Percentiles rank a stretch among this genome's conserved stretches.
These are phyloP conservation scores for Rhodosporidiobolus odoratus DNA, from an alignment of 768 basidiomycete genomes.

Conservation along the genomic window DNA sequence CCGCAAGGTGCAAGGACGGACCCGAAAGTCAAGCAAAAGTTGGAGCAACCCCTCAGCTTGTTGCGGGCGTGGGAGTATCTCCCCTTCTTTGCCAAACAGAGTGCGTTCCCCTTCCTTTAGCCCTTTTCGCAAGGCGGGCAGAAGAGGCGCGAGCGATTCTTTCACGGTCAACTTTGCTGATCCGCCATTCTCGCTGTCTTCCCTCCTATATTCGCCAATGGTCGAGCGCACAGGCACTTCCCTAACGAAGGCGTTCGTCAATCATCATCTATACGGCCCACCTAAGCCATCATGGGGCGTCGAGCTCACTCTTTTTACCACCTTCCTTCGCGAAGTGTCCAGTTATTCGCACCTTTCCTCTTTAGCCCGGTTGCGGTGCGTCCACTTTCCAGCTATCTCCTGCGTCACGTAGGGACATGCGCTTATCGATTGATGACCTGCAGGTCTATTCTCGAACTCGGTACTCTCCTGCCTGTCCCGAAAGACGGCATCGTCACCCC, in stretches of 20 bases:
- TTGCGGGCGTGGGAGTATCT: conserved; percentile 36
- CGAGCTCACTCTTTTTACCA: conserved; percentile 73
- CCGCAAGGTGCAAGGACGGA: conserved; percentile 34
- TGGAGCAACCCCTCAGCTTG: conserved; percentile 15
- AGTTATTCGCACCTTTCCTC: conserved; percentile 76
- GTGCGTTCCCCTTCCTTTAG: conserved; percentile 23
- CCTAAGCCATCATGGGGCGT: conserved; percentile 87
- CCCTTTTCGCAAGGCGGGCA: background rate
- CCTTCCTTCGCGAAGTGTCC: conserved; percentile 74
- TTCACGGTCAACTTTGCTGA: background rate
- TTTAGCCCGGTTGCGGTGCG: conserved; percentile 54
- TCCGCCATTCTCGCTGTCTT: background rate
- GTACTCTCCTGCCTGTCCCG: conserved; percentile 76
- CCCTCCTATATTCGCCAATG: background rate
- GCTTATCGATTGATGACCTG: conserved; percentile 34
- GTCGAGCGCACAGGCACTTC: conserved; percentile 51
- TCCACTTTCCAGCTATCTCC: conserved; percentile 27
- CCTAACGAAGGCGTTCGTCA: conserved; percentile 63
- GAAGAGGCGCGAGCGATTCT: background rate
- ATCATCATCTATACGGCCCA: conserved; percentile 78
- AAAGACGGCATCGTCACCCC: conserved; percentile 86
- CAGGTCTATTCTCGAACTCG: conserved; percentile 66
- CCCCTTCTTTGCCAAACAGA: conserved; percentile 39
- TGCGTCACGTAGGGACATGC: background rate
- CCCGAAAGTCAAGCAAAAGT: conserved; percentile 6